Conservation (phyloP, 2,329 filamentous ascomycete genomes). For the Neofusicoccum sp. region DNA sequence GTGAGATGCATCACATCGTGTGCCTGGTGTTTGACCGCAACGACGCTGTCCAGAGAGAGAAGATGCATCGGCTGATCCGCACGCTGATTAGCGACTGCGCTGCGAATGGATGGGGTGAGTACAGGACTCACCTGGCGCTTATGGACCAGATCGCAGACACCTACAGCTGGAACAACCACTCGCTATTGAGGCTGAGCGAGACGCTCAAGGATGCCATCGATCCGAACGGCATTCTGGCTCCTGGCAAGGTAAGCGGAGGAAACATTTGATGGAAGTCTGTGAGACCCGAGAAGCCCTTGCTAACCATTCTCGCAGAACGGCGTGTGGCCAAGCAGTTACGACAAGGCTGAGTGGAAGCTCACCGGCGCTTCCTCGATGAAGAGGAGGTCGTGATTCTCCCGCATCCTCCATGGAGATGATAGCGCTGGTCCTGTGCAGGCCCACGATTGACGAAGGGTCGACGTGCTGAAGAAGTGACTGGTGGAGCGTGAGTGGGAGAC, state of each 20-base stretch:
- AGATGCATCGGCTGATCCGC: slow-evolving; percentile 29
- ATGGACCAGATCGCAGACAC: slow-evolving; percentile 49
- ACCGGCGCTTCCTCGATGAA: neutral
- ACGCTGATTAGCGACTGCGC: slow-evolving; percentile 41
- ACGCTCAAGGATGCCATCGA: slow-evolving; percentile 47
- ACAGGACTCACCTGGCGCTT: slow-evolving; percentile 47
- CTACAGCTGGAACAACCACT: slow-evolving; percentile 46
- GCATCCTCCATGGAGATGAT: too few relatives aligned
- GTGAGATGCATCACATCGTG: slow-evolving; percentile 45
- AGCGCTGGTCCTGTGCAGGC: too few relatives aligned
- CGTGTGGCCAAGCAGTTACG: neutral
- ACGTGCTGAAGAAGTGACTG: neutral
- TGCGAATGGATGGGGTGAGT: slow-evolving; percentile 44
- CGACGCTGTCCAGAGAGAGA: slow-evolving; percentile 25
- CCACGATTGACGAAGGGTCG: too few relatives aligned
- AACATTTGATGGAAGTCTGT: neutral
- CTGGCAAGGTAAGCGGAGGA: slow-evolving; percentile 23
- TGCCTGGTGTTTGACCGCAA: slow-evolving; percentile 34
- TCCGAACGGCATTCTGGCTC: slow-evolving; percentile 35
- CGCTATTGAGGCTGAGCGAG: slow-evolving; percentile 46
- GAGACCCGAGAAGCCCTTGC: neutral
- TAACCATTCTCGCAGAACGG: neutral
- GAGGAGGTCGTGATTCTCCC: neutral
- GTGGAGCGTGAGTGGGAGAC: too few relatives aligned
- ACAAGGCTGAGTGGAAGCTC: slow-evolving; percentile 10